phyloP scores from a whole-genome alignment of 2,329 filamentous ascomycete species.

The Epichloe gansuensis region DNA sequence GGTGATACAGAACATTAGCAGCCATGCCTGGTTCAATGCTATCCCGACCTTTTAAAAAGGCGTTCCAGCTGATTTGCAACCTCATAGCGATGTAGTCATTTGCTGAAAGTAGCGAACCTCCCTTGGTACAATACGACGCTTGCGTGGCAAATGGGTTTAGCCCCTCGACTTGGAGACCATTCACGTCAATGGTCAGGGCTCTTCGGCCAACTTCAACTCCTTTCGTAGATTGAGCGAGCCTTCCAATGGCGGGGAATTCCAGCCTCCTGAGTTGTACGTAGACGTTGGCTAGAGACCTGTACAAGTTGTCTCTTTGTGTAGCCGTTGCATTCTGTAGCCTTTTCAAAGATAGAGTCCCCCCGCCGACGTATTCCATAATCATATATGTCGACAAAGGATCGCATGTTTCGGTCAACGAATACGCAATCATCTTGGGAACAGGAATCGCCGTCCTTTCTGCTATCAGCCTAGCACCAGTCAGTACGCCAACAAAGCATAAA shows the following conservation, averaged over 20 bases:
- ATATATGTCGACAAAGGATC: conserved; percentile 3
- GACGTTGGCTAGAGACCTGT: conserved; percentile 8
- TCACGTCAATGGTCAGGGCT: conserved; percentile 6
- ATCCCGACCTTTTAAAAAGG: conserved; percentile 3
- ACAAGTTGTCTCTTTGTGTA: background rate
- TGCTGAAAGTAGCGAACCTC: conserved; percentile 3
- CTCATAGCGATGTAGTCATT: conserved; percentile 6
- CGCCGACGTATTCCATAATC: conserved; percentile 6
- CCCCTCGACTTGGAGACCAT: conserved; percentile 7
- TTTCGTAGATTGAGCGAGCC: background rate
- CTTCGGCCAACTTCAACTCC: conserved; percentile 2
- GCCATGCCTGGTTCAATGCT: no score
- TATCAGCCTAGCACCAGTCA: no score
- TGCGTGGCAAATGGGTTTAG: conserved; percentile 4
- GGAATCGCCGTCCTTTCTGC: background rate
- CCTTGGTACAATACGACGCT: background rate
- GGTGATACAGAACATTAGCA: no score
- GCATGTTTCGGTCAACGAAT: background rate
- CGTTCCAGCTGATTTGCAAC: conserved; percentile 6
- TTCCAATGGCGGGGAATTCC: conserved; percentile 7
- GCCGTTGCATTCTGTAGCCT: conserved; percentile 2
- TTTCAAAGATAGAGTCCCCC: background rate
- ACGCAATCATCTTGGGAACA: background rate
- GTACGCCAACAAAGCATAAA: no score
- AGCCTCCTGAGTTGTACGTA: conserved; percentile 9